Conservation (phyloP, 2,329 filamentous ascomycete genomes). For the Trichoderma lentiforme region DNA sequence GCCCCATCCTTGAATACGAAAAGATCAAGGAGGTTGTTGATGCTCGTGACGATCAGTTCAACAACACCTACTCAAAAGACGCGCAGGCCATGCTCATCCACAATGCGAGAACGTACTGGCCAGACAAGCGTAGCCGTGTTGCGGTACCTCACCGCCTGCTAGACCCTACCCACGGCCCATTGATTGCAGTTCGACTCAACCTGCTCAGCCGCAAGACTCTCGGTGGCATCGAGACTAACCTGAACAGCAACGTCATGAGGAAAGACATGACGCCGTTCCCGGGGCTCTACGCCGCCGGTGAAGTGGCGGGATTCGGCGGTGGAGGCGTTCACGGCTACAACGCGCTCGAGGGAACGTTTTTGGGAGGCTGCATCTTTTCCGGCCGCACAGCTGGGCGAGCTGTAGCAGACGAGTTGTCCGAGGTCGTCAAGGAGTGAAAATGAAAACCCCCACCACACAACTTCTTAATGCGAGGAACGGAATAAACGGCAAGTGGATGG, state of each 20-base stretch:
- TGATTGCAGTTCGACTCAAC: constrained; percentile 60
- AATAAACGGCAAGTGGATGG: background rate
- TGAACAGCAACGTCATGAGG: constrained; percentile 54
- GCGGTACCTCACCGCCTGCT: constrained; percentile 52
- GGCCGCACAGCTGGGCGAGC: constrained; percentile 54
- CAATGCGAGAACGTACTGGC: constrained; percentile 55
- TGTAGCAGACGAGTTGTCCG: constrained; percentile 46
- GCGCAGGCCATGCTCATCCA: constrained; percentile 60
- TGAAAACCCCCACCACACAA: background rate
- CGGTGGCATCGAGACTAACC: constrained; percentile 57
- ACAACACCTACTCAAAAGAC: constrained; percentile 57
- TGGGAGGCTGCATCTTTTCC: constrained; percentile 62
- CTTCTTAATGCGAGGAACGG: background rate
- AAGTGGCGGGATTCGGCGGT: constrained; percentile 59
- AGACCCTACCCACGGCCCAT: constrained; percentile 53
- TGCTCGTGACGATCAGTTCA: constrained; percentile 53
- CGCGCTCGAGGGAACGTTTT: constrained; percentile 59
- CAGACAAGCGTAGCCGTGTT: constrained; percentile 50
- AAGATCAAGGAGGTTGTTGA: constrained; percentile 47
- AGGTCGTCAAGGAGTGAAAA: constrained; percentile 2
- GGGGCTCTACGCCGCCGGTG: constrained; percentile 58
- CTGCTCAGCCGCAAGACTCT: constrained; percentile 60
- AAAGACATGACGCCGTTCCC: constrained; percentile 47
- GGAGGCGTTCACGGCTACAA: constrained; percentile 62
- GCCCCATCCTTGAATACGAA: constrained; percentile 46